Evolutionary conservation across 495 filamentous ascomycete genomes (phyloP).

Genomic region (Usnea hakonensis): DNA sequence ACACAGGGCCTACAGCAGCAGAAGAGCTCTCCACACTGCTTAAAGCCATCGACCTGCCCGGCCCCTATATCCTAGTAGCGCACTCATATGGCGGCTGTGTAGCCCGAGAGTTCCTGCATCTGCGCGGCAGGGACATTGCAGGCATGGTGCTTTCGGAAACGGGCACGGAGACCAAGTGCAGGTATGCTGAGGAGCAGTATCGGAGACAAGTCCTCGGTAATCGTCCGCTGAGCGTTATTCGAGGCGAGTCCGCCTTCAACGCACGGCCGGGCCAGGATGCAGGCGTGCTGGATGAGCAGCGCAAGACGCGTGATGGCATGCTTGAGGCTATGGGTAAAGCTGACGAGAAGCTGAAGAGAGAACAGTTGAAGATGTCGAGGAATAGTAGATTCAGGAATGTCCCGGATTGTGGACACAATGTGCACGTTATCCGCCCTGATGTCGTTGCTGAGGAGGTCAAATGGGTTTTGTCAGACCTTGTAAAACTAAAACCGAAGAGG

Average conservation of each 20-base stretch:
- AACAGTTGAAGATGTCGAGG: slow-evolving; percentile 37
- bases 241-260: slow-evolving; percentile 24
- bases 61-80: slow-evolving; percentile 39
- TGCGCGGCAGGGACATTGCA: slow-evolving; percentile 26
- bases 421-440: slow-evolving; percentile 41
- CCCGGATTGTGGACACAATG: slow-evolving; percentile 43
- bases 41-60: slow-evolving; percentile 11
- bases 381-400: slow-evolving; percentile 33
- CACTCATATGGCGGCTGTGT: slow-evolving; percentile 49
- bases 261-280: background rate
- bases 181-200: slow-evolving; percentile 36
- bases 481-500: background rate
- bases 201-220: slow-evolving; percentile 26
- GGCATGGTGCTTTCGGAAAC: slow-evolving; percentile 39
- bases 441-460: slow-evolving; percentile 38
- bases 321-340: slow-evolving; percentile 23
- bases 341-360: slow-evolving; percentile 37
- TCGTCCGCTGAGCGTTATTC: slow-evolving; percentile 35
- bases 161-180: slow-evolving; percentile 32
- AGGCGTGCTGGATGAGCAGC: background rate
- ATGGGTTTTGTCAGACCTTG: slow-evolving; percentile 35
- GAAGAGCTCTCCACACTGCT: slow-evolving; percentile 33
- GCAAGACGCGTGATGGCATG: background rate
- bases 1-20: slow-evolving; percentile 25
- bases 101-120: slow-evolving; percentile 40